Evolutionary conservation across 805 yeast species (phyloP), one percentile per base, ranked within the genome.

Genomic region (Candida maltosa): DNA sequence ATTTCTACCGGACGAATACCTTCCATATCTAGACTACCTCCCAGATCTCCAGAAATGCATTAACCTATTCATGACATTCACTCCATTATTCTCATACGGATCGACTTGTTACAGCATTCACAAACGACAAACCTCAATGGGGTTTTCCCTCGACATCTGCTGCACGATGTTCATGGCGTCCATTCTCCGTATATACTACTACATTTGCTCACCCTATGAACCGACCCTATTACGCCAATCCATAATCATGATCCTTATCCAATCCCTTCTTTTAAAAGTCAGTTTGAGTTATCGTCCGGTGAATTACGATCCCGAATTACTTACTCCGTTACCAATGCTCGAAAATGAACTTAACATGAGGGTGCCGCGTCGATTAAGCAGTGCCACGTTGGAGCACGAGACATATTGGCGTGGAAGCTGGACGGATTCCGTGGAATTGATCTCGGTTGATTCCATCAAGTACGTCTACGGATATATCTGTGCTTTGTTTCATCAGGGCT

Each of bases 91-190:
- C 41, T 85, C 96, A 5, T 88, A 89, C 52, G 95, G 95, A 2
- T 76, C 93, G 11, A 87, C 96, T 1, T 75, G 88, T 23, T 65
- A 76, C 31, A 70, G 83, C 43, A 87, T 88, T 10, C 72, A 78
- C 48, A 65, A 70, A 31, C 72, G 75, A 22, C 65, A 79, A 52
- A 73, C 88, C 1, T 75, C 91, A 1, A 67, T 75, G 16, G 97
- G 96, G 16, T 87, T 88, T 52, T 83, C 95, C 4, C 67, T 87
- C n/a, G 97, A 89, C 58, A 85, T 89, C 8, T 89, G 96, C 60
- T 89, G 87, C 5, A 86, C 95, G 5, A 87, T 89, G 95, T 55
- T 88, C 42, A 69, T 87, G 44, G 81, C 95, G 1, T 75, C 87
- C 27, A 75, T 79, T 4, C 60, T 87, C 30, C 69, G 94, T 45